Conservation (phyloP, 345 rosid species). For the Citrus medica region DNA sequence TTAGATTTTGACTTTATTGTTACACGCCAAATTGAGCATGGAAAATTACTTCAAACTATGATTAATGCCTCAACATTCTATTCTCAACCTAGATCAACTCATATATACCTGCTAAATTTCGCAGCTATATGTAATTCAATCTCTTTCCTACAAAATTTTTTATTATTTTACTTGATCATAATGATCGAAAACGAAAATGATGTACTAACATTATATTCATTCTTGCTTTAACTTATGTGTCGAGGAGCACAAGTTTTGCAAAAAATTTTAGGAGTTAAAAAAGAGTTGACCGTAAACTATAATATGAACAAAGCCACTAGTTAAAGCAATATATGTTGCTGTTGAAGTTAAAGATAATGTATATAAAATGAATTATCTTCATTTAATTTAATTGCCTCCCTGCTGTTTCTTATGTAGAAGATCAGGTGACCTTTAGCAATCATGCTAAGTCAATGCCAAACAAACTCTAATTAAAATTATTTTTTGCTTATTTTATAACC, state of each 20-base stretch:
- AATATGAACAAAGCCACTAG: neutral
- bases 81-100: neutral
- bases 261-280: neutral
- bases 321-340: neutral
- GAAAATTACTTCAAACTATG: too few relatives aligned
- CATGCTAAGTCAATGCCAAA: constrained; percentile 24
- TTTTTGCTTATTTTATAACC: neutral
- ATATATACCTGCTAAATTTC: too few relatives aligned
- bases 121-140: too few relatives aligned
- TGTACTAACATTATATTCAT: neutral
- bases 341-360: neutral
- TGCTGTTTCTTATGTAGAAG: neutral
- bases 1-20: too few relatives aligned
- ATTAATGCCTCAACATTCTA: too few relatives aligned
- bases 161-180: neutral
- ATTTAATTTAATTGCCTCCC: neutral
- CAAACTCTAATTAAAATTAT: neutral
- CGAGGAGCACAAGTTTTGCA: neutral
- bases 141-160: neutral
- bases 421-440: constrained; percentile 15
- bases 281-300: constrained; percentile 1
- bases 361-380: neutral
- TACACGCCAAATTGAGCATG: too few relatives aligned
- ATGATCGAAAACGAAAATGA: neutral
- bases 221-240: neutral